Evolutionary conservation across 352 stramenopile genomes (phyloP), one percentile per base, ranked within the genome.

Genomic region (Pythium chondricola): DNA sequence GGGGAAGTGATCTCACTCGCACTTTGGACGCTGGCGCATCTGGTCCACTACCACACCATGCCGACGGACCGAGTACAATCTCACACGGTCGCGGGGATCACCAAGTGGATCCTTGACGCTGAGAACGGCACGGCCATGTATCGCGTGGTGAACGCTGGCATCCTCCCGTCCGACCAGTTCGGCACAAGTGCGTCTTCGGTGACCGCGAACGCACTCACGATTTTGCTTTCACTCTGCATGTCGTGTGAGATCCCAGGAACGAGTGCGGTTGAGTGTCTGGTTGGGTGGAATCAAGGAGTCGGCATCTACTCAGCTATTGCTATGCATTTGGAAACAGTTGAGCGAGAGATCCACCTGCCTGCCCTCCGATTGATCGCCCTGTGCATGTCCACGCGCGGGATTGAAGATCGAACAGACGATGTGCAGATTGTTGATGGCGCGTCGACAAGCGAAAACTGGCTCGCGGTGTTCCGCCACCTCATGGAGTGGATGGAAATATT

Each of bases 401-500:
- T 17, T 30, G 42, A 52, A 2, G 21, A 52, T 3, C 6, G 17
- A 8, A 33, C 7, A 8, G 7, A 33, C 29, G 29, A 33, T 13
- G 29, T 17, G 29, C 30, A 39, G 16, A 8, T 6, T 9, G 27
- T 22, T 37, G 42, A 21, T 20, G n/a, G 16, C 37, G 14, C 31
- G 50, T 7, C 45, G 24, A 5, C 37, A 31, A 8, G 17, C 9
- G 72, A 85, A 17, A 40, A 59, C 8, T 88, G 76, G 77, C 42
- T 53, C 1, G 22, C 17, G 6, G 52, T 88, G 2, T 50, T 86
- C 7, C 37, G 61, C 7, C 59, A 84, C 29, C 40, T 86, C n/a
- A 59, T 77, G 16, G 77, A 88, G 49, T 88, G 77, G 77, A 85
- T 88, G 67, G 69, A 86, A 26, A 64, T 88, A 9, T 86, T 76